Conservation (phyloP, 148 eudicot genomes). For the Silene conica region DNA sequence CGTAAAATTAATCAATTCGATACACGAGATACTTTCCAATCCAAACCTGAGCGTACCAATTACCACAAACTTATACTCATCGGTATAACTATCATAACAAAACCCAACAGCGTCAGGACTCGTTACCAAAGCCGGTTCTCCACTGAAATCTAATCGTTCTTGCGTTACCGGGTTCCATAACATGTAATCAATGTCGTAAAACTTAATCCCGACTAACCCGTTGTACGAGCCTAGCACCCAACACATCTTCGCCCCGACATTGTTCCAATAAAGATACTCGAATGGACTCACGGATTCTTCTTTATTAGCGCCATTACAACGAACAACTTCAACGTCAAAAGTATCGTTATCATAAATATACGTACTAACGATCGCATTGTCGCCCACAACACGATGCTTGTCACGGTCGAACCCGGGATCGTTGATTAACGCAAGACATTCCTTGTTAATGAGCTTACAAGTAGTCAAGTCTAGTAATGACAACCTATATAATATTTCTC, state of each 20-base stretch:
- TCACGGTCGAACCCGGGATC: conserved; percentile 3
- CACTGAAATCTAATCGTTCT: background rate
- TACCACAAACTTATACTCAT: background rate
- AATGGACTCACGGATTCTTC: background rate
- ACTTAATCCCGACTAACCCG: background rate
- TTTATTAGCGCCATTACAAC: background rate
- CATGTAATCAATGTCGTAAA: background rate
- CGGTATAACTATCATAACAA: background rate
- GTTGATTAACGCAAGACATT: background rate
- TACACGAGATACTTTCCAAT: background rate
- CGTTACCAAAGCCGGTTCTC: background rate
- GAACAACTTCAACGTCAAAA: background rate
- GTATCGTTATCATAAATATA: background rate
- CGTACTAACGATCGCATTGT: background rate
- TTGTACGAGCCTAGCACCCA: conserved; percentile 2
- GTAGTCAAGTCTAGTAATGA: background rate
- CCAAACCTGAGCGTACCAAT: background rate
- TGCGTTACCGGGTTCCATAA: conserved; percentile 11
- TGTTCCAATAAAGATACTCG: background rate
- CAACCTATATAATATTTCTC: background rate
- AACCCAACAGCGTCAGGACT: background rate
- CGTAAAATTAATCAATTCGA: background rate
- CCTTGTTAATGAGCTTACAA: background rate
- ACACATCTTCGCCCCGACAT: background rate
- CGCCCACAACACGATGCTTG: conserved; percentile 5